Evolutionary conservation across 2,329 filamentous ascomycete genomes (phyloP), one percentile per base, ranked within the genome.

Genomic region (Phyllosticta citrichinensis): DNA sequence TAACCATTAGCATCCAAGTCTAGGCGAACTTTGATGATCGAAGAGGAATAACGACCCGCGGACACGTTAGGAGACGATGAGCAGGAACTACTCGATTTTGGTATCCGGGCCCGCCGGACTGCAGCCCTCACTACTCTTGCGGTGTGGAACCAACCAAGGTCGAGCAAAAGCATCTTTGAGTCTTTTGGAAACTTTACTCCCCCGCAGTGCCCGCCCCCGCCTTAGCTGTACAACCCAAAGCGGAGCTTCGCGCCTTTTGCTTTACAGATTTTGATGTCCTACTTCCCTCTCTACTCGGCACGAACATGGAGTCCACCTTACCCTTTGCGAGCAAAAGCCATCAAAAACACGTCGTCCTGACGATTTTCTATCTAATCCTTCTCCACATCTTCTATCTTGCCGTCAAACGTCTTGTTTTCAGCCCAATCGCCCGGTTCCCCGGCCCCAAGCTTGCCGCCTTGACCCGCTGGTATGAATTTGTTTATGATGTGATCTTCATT

Each of bases 401-500:
- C 33, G n/a, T 62, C 10, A 60, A 64, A 27, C 35, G 62, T 9
- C 40, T 65, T 10, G 22, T 56, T 33, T 55, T 65, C 33, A 52
- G 52, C 40, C 62, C 61, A 9, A 25, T 65, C 1, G 55, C 57
- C 12, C 17, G 40, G 9, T 52, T 64, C n/a, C 64, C 63, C 24
- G 64, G 64, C 9, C 60, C 63, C 47, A 64, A 60, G 20, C 57
- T 65, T n/a, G 62, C 63, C 14, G 64, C 64, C 1, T 10, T 63
- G 20, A 63, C 61, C 17, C 24, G 47, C 5, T 62, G 58, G 55
- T 63, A 65, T 53, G 63, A 59, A 25, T 55, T 57, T 35, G 63
- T 54, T 17, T 62, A 61, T 52, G 63, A 64, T 53, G 24, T 61
- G 11, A n/a, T 55, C 4, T 63, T 64, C 10, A 14, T 51, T 11